Conservation (phyloP, 768 basidiomycete species). For the Lactarius sp. region DNA sequence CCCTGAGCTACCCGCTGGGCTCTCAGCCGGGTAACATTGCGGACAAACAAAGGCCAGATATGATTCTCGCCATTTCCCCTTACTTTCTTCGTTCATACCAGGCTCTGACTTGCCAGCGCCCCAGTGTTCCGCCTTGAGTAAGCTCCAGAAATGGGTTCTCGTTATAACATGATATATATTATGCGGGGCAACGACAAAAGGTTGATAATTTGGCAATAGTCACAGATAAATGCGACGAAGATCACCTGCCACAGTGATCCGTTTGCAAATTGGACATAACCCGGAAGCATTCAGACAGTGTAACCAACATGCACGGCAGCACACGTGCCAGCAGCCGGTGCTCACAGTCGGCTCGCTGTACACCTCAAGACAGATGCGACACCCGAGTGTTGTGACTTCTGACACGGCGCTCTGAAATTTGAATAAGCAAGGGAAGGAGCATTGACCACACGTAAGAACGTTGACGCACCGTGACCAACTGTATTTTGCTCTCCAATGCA, state of each 20-base stretch:
- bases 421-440: not conserved
- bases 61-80: conserved; percentile 39
- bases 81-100: not conserved
- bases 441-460: conserved; percentile 35
- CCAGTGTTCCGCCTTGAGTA: not conserved
- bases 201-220: not conserved
- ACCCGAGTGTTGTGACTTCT: conserved; percentile 37
- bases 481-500: conserved; percentile 60
- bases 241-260: conserved; percentile 74
- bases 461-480: conserved; percentile 34
- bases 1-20: conserved; percentile 35
- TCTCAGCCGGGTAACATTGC: conserved; percentile 49
- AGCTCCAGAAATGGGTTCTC: not conserved
- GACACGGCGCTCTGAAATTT: not conserved
- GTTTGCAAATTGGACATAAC: conserved; percentile 83
- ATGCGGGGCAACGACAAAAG: not conserved
- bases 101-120: not conserved
- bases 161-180: not conserved
- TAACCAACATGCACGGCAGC: conserved; percentile 78
- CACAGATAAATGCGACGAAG: conserved; percentile 71
- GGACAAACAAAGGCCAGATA: conserved; percentile 86
- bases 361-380: conserved; percentile 76
- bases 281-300: conserved; percentile 79
- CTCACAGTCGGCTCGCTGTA: conserved; percentile 76
- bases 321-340: conserved; percentile 86